phyloP scores from a whole-genome alignment of 345 rosid genomes.

The Abelmoschus esculentus region DNA sequence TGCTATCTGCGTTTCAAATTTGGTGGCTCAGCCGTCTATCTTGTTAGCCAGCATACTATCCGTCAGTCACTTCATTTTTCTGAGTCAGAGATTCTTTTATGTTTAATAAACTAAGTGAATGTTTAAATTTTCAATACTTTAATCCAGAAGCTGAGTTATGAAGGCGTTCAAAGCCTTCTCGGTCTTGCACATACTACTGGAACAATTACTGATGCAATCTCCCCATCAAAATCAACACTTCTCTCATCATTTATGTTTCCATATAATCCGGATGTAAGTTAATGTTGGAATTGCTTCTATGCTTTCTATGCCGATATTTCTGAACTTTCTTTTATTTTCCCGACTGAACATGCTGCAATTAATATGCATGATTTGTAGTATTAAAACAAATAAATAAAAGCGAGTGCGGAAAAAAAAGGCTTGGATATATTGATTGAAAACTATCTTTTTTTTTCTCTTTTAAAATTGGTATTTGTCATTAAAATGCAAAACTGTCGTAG shows the following conservation, averaged over 20 bases:
- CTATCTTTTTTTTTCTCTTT: background rate
- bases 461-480: background rate
- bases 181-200: conserved; percentile 58
- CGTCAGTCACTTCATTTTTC: conserved; percentile 35
- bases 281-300: conserved; percentile 3
- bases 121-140: conserved; percentile 5
- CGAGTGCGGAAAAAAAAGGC: background rate
- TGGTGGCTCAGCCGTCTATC: conserved; percentile 49
- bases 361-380: background rate
- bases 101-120: background rate
- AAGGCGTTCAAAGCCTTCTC: conserved; percentile 49
- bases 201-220: conserved; percentile 49
- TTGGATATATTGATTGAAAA: background rate
- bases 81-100: background rate
- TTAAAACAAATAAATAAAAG: background rate
- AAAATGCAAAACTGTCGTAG: background rate
- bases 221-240: conserved; percentile 31
- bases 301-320: background rate
- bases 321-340: background rate
- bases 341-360: conserved; percentile 1
- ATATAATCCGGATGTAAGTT: too few species aligned
- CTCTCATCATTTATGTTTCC: too few species aligned
- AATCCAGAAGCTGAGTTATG: conserved; percentile 47
- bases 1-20: conserved; percentile 45
- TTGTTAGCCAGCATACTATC: conserved; percentile 50